Percentiles rank a stretch among this genome's conserved stretches.
phyloP scores from a whole-genome alignment of 2,329 filamentous ascomycete species.

The Epichloe sp. region DNA sequence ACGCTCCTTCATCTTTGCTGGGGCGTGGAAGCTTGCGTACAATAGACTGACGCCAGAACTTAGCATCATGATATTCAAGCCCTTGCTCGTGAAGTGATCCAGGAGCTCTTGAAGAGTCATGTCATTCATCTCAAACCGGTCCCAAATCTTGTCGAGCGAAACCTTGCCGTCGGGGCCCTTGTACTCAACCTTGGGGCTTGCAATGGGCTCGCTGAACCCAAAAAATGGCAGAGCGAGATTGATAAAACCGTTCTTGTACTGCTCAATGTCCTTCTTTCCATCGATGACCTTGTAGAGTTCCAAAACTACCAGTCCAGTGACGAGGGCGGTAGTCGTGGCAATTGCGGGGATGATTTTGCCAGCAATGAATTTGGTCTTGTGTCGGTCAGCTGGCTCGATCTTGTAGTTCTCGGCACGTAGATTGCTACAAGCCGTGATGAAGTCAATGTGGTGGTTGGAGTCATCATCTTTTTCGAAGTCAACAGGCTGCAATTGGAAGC shows the following conservation, averaged over 20 bases:
- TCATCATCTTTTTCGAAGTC: constrained; percentile 99
- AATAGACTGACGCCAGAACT: constrained; percentile 94
- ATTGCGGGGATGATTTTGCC: constrained; percentile 99
- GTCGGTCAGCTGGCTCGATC: constrained; percentile 79
- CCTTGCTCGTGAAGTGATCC: constrained; percentile 66
- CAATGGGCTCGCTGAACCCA: constrained; percentile 93
- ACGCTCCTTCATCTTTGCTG: constrained; percentile 67
- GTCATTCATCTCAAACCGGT: constrained; percentile 83
- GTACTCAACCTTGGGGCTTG: constrained; percentile 86
- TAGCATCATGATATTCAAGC: constrained; percentile 78
- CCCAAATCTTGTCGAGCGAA: constrained; percentile 91
- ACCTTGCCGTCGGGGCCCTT: constrained; percentile 66
- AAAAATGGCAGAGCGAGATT: constrained; percentile 96
- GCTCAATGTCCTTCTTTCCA: constrained; percentile 89
- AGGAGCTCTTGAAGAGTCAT: constrained; percentile 77
- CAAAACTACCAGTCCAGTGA: constrained; percentile 83
- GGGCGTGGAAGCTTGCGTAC: constrained; percentile 85
- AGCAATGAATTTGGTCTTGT: constrained; percentile 99
- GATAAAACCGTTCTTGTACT: constrained; percentile 98
- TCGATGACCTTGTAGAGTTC: constrained; percentile 96
- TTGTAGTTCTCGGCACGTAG: constrained; percentile 96
- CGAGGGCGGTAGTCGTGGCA: constrained; percentile 88
- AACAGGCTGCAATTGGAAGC: constrained; percentile 80
- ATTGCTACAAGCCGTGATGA: constrained; percentile 95
- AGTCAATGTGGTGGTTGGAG: constrained; percentile 95